phyloP scores from a whole-genome alignment of 805 yeast species.

The Ogataea allantospora region DNA sequence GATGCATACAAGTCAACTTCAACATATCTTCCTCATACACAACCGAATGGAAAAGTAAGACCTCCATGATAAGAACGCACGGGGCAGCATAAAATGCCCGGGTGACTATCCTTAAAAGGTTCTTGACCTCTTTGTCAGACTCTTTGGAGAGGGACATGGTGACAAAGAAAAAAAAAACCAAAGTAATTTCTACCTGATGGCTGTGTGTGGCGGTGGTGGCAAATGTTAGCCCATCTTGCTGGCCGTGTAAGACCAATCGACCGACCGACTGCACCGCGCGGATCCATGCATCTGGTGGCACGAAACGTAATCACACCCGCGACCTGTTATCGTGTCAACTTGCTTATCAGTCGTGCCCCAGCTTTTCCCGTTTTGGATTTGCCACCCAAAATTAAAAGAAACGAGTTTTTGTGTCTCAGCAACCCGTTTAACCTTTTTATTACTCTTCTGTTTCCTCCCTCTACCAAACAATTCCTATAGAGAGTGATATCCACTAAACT shows the following conservation, averaged over 20 bases:
- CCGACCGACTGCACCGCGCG: no score
- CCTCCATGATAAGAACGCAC: slow-evolving; percentile 83
- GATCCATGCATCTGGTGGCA: no score
- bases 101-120: slow-evolving; percentile 70
- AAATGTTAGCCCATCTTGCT: not conserved
- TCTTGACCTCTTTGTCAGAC: slow-evolving; percentile 24
- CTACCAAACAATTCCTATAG: not conserved
- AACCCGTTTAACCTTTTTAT: slow-evolving; percentile 3
- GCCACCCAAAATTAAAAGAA: slow-evolving; percentile 12
- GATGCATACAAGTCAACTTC: slow-evolving; percentile 74
- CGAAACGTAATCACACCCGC: not conserved
- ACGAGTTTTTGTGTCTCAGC: slow-evolving; percentile 5
- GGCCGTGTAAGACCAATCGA: no score
- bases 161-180: slow-evolving; percentile 1
- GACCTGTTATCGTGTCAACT: slow-evolving; percentile 12
- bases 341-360: slow-evolving; percentile 14
- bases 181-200: not conserved
- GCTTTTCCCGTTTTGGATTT: slow-evolving; percentile 11
- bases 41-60: slow-evolving; percentile 82
- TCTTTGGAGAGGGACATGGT: slow-evolving; percentile 15
- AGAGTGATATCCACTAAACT: slow-evolving; percentile 4
- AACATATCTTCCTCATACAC: slow-evolving; percentile 89
- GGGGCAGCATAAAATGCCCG: slow-evolving; percentile 85
- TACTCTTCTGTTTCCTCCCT: slow-evolving; percentile 2
- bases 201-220: slow-evolving; percentile 1